Evolutionary conservation across 2,329 filamentous ascomycete species (phyloP).

Genomic region (Macrophomina phaseolina): DNA sequence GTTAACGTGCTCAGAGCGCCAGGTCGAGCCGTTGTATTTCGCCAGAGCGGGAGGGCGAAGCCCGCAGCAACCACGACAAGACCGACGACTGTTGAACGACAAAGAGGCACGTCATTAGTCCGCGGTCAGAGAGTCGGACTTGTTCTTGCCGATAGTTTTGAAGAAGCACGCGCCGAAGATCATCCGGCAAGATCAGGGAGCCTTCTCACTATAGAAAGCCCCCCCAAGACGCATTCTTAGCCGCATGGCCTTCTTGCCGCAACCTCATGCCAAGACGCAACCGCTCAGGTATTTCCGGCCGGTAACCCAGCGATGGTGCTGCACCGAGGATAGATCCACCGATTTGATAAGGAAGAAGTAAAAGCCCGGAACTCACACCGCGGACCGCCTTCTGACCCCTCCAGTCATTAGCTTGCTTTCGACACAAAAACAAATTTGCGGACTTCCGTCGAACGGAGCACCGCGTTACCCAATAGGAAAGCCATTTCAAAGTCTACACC

Average conservation of each 20-base stretch:
- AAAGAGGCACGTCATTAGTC: slow-evolving; percentile 30
- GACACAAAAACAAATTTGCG: not conserved
- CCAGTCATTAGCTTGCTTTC: not conserved
- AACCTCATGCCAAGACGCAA: not conserved
- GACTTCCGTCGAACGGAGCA: not conserved
- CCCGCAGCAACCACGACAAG: not conserved
- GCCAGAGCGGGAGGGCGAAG: not conserved
- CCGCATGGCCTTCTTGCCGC: not conserved
- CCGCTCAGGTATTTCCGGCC: not conserved
- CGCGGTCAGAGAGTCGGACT: slow-evolving; percentile 59
- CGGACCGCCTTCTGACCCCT: not conserved
- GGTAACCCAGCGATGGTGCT: not conserved
- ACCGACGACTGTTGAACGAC: not conserved
- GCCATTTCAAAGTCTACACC: not conserved
- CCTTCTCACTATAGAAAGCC: not conserved
- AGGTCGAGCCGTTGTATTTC: slow-evolving; percentile 29
- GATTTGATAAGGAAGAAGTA: not conserved
- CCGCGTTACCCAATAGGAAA: not conserved
- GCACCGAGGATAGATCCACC: not conserved
- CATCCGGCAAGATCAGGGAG: not conserved
- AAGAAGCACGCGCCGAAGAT: not conserved
- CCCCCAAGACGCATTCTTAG: not conserved
- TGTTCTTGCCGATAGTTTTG: not conserved
- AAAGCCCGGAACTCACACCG: too few species aligned
- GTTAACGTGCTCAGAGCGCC: slow-evolving; percentile 48